phyloP scores from a whole-genome alignment of 2,329 filamentous ascomycete species.

The Hypomyces perniciosus region DNA sequence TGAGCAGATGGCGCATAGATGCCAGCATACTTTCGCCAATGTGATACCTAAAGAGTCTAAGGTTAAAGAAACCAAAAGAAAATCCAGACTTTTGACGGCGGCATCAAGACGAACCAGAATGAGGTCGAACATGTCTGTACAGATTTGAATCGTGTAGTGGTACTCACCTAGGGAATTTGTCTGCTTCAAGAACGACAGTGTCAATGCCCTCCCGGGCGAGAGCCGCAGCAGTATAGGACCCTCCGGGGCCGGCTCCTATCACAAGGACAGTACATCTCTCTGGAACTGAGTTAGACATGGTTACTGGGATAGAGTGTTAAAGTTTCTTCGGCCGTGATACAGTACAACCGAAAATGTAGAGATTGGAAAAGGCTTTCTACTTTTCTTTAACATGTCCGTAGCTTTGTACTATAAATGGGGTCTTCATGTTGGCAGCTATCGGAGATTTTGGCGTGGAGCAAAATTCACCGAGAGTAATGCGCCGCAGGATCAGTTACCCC shows the following conservation, averaged over 20 bases:
- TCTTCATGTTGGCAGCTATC: too few species aligned
- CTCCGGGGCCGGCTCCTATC: conserved; percentile 39
- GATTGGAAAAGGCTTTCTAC: too few species aligned
- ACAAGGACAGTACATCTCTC: conserved; percentile 32
- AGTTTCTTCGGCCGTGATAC: too few species aligned
- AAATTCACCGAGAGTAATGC: too few species aligned
- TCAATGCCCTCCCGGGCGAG: conserved; percentile 41
- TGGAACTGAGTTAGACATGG: conserved; percentile 15
- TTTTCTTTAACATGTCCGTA: too few species aligned
- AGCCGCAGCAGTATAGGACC: conserved; percentile 37
- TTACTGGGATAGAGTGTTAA: background rate
- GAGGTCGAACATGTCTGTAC: background rate
- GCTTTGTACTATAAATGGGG: too few species aligned
- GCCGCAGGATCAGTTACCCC: too few species aligned
- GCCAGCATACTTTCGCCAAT: conserved; percentile 34
- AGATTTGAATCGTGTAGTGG: background rate
- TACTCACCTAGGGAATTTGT: conserved; percentile 33
- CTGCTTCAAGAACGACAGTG: conserved; percentile 38
- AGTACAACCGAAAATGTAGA: too few species aligned
- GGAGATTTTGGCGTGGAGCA: too few species aligned
- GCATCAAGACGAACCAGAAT: too few species aligned
- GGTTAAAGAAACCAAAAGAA: background rate
- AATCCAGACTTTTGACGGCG: too few species aligned
- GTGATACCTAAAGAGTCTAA: conserved; percentile 23
- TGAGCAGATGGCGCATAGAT: conserved; percentile 36